Evolutionary conservation across 768 basidiomycete species (phyloP).

Genomic region (Lactifluus rugatus): DNA sequence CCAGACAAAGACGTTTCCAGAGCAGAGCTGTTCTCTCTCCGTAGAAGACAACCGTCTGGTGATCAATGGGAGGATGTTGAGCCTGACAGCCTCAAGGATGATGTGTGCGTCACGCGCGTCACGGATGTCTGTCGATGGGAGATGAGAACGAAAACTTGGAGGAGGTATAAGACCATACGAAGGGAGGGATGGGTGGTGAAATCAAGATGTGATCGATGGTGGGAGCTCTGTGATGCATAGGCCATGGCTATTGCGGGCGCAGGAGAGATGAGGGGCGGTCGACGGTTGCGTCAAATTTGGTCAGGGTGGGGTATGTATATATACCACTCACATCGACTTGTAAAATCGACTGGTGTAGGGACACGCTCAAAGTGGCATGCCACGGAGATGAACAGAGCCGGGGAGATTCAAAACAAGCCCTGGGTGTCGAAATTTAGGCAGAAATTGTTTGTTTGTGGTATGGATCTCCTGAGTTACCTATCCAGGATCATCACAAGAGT

Average conservation of each 20-base stretch:
- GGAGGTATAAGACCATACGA: slow-evolving; percentile 2
- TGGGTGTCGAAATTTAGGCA: slow-evolving; percentile 17
- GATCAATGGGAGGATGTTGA: slow-evolving; percentile 59
- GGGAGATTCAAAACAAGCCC: slow-evolving; percentile 11
- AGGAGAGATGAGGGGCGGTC: not conserved
- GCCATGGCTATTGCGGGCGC: slow-evolving; percentile 16
- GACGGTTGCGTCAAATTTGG: slow-evolving; percentile 1
- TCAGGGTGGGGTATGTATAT: slow-evolving; percentile 13
- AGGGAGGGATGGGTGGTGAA: slow-evolving; percentile 18
- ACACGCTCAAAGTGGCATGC: slow-evolving; percentile 10
- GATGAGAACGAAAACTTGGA: not conserved
- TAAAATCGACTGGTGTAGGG: slow-evolving; percentile 3
- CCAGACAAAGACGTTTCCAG: slow-evolving; percentile 80
- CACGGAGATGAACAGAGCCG: slow-evolving; percentile 7
- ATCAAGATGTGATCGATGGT: slow-evolving; percentile 11
- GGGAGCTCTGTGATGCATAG: slow-evolving; percentile 4
- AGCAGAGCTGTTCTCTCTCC: slow-evolving; percentile 58
- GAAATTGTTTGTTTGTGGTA: slow-evolving; percentile 16
- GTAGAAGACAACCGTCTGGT: slow-evolving; percentile 57
- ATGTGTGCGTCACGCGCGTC: slow-evolving; percentile 74
- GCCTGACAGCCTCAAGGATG: slow-evolving; percentile 66
- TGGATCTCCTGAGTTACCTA: slow-evolving; percentile 10
- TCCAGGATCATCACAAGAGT: slow-evolving; percentile 12
- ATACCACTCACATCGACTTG: slow-evolving; percentile 15
- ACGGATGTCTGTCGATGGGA: slow-evolving; percentile 46